Conservation (phyloP, 2,329 filamentous ascomycete genomes). For the Microcera coccophila region DNA sequence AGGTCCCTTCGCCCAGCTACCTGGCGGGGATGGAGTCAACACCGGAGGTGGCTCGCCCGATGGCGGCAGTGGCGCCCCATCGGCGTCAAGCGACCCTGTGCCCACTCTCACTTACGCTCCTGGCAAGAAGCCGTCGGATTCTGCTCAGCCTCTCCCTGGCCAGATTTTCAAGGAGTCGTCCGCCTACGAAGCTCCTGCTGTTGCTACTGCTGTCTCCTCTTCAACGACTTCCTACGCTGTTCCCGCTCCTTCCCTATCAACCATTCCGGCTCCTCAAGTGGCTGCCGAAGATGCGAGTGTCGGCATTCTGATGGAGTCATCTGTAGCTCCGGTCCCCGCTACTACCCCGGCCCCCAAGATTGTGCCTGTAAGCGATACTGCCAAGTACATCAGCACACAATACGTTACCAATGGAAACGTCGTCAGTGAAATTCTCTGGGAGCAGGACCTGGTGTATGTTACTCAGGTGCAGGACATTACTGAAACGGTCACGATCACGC, state of each 20-base stretch:
- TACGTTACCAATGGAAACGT: slow-evolving; percentile 48
- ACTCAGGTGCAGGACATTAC: slow-evolving; percentile 42
- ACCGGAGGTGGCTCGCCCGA: slow-evolving; percentile 24
- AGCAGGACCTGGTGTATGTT: slow-evolving; percentile 52
- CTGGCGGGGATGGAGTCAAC: slow-evolving; percentile 56
- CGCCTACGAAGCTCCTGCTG: slow-evolving; percentile 16
- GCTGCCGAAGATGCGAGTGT: slow-evolving; percentile 10
- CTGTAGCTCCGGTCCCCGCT: slow-evolving; percentile 10
- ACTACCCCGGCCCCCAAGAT: slow-evolving; percentile 27
- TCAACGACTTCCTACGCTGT: slow-evolving; percentile 6
- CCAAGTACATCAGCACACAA: slow-evolving; percentile 46
- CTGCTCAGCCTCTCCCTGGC: slow-evolving; percentile 38
- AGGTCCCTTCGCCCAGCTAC: slow-evolving; percentile 56
- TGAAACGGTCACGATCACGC: slow-evolving; percentile 36
- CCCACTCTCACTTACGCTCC: slow-evolving; percentile 36
- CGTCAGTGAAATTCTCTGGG: slow-evolving; percentile 56
- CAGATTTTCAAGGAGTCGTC: slow-evolving; percentile 40
- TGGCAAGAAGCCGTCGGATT: slow-evolving; percentile 30
- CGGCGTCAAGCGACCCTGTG: slow-evolving; percentile 9
- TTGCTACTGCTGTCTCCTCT: slow-evolving; percentile 8
- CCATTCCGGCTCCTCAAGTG: slow-evolving; percentile 9
- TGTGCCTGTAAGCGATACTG: slow-evolving; percentile 29
- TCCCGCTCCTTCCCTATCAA: slow-evolving; percentile 7
- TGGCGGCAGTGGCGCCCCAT: slow-evolving; percentile 7
- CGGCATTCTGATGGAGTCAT: slow-evolving; percentile 12